Evolutionary conservation across 2,329 filamentous ascomycete genomes (phyloP).

Genomic region (Fusarium armeniacum): DNA sequence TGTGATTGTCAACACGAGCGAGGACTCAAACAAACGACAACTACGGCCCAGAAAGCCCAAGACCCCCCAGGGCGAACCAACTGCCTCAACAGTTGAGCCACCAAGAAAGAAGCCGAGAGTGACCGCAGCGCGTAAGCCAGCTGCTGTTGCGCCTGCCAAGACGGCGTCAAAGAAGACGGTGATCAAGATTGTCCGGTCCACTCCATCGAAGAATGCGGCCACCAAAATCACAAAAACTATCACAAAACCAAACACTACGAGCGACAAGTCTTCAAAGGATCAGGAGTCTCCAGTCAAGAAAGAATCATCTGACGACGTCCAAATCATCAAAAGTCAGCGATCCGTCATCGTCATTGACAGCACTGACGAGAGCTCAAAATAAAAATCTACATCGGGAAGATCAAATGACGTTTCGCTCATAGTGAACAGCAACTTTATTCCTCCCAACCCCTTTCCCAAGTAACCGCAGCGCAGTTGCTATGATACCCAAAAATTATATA

Average conservation of each 20-base stretch:
- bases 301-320: slow-evolving; percentile 20
- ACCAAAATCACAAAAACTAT: slow-evolving; percentile 4
- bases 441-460: slow-evolving; percentile 17
- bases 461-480: slow-evolving; percentile 41
- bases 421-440: slow-evolving; percentile 15
- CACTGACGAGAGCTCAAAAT: slow-evolving; percentile 41
- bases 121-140: slow-evolving; percentile 17
- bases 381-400: slow-evolving; percentile 18
- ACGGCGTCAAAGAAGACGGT: slow-evolving; percentile 17
- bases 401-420: not conserved
- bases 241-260: not conserved
- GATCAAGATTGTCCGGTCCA: slow-evolving; percentile 18
- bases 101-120: slow-evolving; percentile 27
- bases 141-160: slow-evolving; percentile 15
- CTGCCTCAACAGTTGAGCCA: slow-evolving; percentile 19
- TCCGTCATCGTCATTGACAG: slow-evolving; percentile 35
- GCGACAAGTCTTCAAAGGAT: slow-evolving; percentile 5
- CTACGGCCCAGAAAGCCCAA: slow-evolving; percentile 44
- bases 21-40: slow-evolving; percentile 39
- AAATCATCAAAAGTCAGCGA: slow-evolving; percentile 29
- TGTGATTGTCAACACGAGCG: slow-evolving; percentile 19
- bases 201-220: slow-evolving; percentile 8
- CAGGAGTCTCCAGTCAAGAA: slow-evolving; percentile 9
- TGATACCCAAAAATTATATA: slow-evolving; percentile 43
- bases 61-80: slow-evolving; percentile 23